These are phyloP conservation scores for Clonostachys chloroleuca DNA, from an alignment of 2,329 filamentous ascomycete genomes.

Conservation along the genomic window DNA sequence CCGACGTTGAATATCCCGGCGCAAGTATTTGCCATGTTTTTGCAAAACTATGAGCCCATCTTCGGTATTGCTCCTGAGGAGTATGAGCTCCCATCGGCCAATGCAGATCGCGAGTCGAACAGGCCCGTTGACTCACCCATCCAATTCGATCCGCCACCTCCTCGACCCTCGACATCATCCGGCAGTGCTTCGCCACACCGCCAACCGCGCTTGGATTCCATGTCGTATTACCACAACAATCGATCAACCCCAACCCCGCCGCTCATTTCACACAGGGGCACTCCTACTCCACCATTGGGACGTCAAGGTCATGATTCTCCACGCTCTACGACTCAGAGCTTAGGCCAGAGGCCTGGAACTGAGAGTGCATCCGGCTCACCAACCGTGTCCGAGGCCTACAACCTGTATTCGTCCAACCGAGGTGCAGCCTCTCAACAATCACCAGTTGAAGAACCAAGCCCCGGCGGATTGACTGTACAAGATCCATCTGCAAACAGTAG, in stretches of 20 bases:
- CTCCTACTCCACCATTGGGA: conserved; percentile 38
- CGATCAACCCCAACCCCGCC: conserved; percentile 47
- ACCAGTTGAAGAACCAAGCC: conserved; percentile 2
- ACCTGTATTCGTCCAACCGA: neutral
- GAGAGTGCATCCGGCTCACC: conserved; percentile 7
- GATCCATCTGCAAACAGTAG: conserved; percentile 36
- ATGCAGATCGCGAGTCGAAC: conserved; percentile 25
- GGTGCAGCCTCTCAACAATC: neutral
- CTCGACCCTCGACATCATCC: conserved; percentile 44
- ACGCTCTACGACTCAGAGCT: neutral
- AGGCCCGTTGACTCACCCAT: conserved; percentile 14
- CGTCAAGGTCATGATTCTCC: conserved; percentile 36
- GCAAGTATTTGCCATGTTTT: conserved; percentile 87
- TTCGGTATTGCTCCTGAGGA: conserved; percentile 70
- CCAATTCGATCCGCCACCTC: conserved; percentile 26
- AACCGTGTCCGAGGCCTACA: conserved; percentile 3
- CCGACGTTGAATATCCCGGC: conserved; percentile 95
- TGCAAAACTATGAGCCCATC: conserved; percentile 84
- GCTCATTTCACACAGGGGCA: conserved; percentile 24
- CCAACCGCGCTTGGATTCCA: conserved; percentile 30
- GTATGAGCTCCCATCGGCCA: conserved; percentile 49
- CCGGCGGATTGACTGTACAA: conserved; percentile 15
- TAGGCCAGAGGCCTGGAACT: neutral
- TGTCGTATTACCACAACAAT: conserved; percentile 13
- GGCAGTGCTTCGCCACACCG: conserved; percentile 46